These are phyloP conservation scores for Alternaria triticina DNA, from an alignment of 2,329 filamentous ascomycete species.

Conservation along the genomic window DNA sequence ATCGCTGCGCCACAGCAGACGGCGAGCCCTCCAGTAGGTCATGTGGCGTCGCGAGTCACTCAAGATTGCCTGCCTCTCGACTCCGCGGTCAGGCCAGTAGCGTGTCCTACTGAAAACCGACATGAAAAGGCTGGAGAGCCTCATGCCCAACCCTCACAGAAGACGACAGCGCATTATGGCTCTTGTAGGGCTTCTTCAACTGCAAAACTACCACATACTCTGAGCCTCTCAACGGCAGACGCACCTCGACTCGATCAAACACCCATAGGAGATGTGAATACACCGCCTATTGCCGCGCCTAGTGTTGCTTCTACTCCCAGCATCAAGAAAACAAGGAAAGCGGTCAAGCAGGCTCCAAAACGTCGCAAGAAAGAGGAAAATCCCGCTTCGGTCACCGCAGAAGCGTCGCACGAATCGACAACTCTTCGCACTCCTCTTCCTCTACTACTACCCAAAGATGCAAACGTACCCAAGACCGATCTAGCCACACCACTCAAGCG, in stretches of 20 bases:
- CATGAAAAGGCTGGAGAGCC: too few relatives aligned
- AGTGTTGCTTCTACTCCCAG: too few relatives aligned
- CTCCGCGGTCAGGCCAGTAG: background rate
- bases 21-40: background rate
- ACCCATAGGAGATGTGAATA: background rate
- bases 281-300: background rate
- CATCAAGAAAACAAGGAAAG: background rate
- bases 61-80: background rate
- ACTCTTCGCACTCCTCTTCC: background rate
- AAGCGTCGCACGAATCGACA: background rate
- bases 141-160: background rate
- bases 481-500: background rate
- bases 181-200: background rate
- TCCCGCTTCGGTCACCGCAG: background rate
- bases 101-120: background rate
- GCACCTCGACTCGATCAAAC: background rate
- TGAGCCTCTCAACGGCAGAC: background rate
- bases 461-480: background rate
- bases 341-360: background rate
- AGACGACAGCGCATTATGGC: background rate
- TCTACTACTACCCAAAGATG: background rate
- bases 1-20: background rate
- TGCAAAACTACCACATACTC: background rate
- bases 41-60: too few relatives aligned
- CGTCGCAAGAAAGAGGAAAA: background rate